Conservation (phyloP, 768 basidiomycete species). For the Suillus paluster region DNA sequence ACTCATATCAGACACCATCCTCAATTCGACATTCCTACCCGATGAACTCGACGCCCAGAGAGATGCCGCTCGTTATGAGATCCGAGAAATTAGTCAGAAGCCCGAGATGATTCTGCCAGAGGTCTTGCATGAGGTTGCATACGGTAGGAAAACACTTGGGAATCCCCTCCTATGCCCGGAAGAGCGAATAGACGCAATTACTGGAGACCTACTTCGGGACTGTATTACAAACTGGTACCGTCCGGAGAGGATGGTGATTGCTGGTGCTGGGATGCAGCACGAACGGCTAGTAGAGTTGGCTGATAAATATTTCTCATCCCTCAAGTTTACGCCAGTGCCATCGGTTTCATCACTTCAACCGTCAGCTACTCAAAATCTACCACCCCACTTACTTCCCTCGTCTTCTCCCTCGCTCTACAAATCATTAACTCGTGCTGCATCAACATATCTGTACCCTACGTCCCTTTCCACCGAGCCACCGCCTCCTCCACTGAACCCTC, state of each 20-base stretch:
- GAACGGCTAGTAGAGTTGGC: constrained; percentile 85
- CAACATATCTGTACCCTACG: constrained; percentile 63
- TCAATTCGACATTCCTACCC: constrained; percentile 71
- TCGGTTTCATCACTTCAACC: constrained; percentile 28
- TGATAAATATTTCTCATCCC: constrained; percentile 82
- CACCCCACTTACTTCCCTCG: constrained; percentile 63
- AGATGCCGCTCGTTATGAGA: constrained; percentile 89
- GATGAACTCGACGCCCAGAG: constrained; percentile 86
- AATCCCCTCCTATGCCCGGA: constrained; percentile 90
- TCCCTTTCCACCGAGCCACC: constrained; percentile 20
- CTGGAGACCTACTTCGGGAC: constrained; percentile 59
- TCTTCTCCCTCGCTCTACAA: constrained; percentile 61
- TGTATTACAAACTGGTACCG: constrained; percentile 84
- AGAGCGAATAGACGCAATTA: constrained; percentile 74
- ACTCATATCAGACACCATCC: constrained; percentile 89
- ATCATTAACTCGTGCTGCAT: constrained; percentile 77
- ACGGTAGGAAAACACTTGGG: constrained; percentile 77
- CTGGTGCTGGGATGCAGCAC: constrained; percentile 92
- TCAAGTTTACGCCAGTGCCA: constrained; percentile 42
- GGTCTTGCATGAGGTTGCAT: constrained; percentile 86
- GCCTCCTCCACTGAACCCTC: constrained; percentile 23
- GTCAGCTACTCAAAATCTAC: constrained; percentile 39
- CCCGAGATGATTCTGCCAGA: constrained; percentile 96
- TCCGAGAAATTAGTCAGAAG: constrained; percentile 84
- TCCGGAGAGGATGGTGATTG: constrained; percentile 94